Evolutionary conservation across 1,139 yeast species (phyloP), one percentile per base, ranked within the genome.

Genomic region (Petasospora fabianii): DNA sequence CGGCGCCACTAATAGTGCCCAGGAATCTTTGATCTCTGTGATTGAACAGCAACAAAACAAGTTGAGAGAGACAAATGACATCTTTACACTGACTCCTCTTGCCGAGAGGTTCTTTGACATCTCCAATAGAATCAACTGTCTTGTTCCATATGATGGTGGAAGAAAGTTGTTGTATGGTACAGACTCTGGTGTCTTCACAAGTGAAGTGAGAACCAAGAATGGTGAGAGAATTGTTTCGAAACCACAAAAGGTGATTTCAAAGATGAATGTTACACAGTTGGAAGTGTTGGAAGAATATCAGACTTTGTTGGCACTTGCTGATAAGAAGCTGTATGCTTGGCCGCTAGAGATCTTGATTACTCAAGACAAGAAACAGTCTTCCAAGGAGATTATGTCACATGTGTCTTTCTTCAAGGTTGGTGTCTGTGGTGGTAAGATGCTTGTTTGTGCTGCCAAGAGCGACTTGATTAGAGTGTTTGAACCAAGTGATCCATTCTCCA

Each of bases 61-160:
- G 46, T 66, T 90, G 51, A 75, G 84, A 41, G 79, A 74, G 42
- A 76, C 77, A 42, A 77, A 87, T 46, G 95, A 87, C 54, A 84
- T 90, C 46, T 88, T 86, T 61, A 82, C 94, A 5, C 66, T 82
- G 47, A 80, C 82, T 24, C 84, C 85, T 49, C 75, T 75, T 50
- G 88, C 79, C 61, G 86, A 84, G 31, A 73, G 79, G 53, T 77
- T 81, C 55, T 90, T 90, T 61, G 80, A 75, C 47, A 62, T 63
- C 42, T 80, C 82, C 19, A 85, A 86, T 56, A 78, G 83, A 48
- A 87, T 92, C 51, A 88, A 86, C 56, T 88, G 97, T 67, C 94
- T 92, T 21, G 90, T 86, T 27, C 95, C 97, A 24, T 83, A 90
- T 59, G 96, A 92, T 56, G 97, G 97, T 41, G 97, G 98, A 18